Base-by-base conservation (phyloP, 2,329 filamentous ascomycete species). In the Intubia oerlemansii region DNA sequence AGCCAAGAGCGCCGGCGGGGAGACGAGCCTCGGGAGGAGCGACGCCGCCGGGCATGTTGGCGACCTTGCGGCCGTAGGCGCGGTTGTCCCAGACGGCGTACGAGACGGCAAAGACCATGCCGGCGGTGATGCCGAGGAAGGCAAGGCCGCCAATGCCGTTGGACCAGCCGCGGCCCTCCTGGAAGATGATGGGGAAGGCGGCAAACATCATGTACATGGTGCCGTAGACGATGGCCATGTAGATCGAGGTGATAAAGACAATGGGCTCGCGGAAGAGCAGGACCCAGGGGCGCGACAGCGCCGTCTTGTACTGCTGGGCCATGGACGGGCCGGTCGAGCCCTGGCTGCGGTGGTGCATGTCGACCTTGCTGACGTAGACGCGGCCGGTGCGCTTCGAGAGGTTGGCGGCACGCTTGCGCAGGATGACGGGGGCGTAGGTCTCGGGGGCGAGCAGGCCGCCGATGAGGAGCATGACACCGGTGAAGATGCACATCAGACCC, bases 241-340 rank as follows among this genome's bases (percentile, higher is more conserved):
- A 79, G 16, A 78, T 52, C 21, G 62, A 64, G 4, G 70, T 53
- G 4, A 77, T 48, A 9, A 72, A 44, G 16, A 79, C 72, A 39
- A 79, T 79, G 3, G 74, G 74, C 42, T 80, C 74, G 32, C 53
- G 52, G 53, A 79, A 72, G 7, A 80, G 57, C 29, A 80, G 57
- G 25, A 72, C 52, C 68, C 72, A 75, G 2, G 75, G 74, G 4
- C 74, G 58, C 28, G 59, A 54, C 10, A 77, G 50, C 4, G 66
- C 59, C 7, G 59, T 60, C 30, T 58, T 57, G 44, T 75, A 63
- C 19, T 66, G 57, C 32, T 60, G 46, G 4, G 45, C 42, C n/a
- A 60, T 39, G 1, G 55, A 51, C 27, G 56, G 47, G 26, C 38
- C 39, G 10, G 39, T 42, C 30, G 27, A 23, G 31, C 18, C 28